Evolutionary conservation across 805 yeast genomes (phyloP).

Genomic region (Candida xyloterini): DNA sequence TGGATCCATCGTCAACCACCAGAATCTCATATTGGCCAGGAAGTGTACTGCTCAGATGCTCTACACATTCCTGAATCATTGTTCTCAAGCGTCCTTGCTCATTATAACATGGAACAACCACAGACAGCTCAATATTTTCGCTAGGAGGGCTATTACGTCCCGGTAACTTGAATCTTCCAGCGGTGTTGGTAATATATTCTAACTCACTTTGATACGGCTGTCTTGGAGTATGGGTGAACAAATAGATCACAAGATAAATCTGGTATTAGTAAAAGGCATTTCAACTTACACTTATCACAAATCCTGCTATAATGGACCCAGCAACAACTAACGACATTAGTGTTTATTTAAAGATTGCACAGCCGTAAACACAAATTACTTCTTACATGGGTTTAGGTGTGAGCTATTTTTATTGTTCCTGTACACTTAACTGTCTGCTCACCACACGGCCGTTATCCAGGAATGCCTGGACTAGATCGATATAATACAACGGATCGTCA

Average conservation of each 20-base stretch:
- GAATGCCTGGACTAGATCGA: constrained; percentile 45
- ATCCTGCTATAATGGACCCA: background rate
- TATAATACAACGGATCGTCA: constrained; percentile 40
- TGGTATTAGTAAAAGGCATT: constrained; percentile 7
- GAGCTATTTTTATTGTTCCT: constrained; percentile 11
- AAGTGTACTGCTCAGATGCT: constrained; percentile 38
- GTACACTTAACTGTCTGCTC: constrained; percentile 31
- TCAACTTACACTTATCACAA: constrained; percentile 6
- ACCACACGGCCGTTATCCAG: constrained; percentile 41
- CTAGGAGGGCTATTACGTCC: constrained; percentile 31
- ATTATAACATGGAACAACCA: constrained; percentile 92
- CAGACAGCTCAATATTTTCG: constrained; percentile 55
- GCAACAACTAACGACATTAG: constrained; percentile 3
- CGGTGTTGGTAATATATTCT: constrained; percentile 45
- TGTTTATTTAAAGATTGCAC: background rate
- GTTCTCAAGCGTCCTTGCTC: constrained; percentile 68
- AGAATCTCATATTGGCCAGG: constrained; percentile 64
- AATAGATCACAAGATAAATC: constrained; percentile 40
- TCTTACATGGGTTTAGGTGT: background rate
- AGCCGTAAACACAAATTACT: background rate
- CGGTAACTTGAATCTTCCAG: constrained; percentile 33
- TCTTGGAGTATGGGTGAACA: constrained; percentile 66
- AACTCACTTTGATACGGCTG: constrained; percentile 50
- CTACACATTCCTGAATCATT: constrained; percentile 71
- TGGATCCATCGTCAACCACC: constrained; percentile 89